A percentile compares a stretch with the other conserved stretches of the same genome.
These are phyloP conservation scores for Linnemannia hyalina DNA, from an alignment of 192 early-diverging fungal species.

Conservation along the genomic window DNA sequence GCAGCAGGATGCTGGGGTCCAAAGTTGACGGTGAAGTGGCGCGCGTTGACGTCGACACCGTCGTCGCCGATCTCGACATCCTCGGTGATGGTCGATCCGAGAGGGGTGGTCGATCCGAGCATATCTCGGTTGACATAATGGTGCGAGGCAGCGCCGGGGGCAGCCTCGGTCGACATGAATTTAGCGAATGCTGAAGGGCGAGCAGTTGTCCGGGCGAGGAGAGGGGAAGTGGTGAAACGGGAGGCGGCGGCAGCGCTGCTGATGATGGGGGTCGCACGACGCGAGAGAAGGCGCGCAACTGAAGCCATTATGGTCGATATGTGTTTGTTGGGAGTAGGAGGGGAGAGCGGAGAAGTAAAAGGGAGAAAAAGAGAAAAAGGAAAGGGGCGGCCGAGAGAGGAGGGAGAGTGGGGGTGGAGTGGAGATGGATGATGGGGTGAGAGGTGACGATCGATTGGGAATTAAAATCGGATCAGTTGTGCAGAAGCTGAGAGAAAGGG, in stretches of 20 bases:
- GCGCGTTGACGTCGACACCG: slow-evolving; percentile 64
- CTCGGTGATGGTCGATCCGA: slow-evolving; percentile 40
- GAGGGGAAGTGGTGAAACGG: slow-evolving; percentile 1
- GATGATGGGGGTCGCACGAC: slow-evolving; percentile 39
- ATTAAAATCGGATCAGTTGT: slow-evolving; percentile 9
- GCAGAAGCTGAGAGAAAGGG: not conserved
- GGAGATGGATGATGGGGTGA: not conserved
- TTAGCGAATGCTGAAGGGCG: slow-evolving; percentile 9
- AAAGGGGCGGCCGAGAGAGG: not conserved
- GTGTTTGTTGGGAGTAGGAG: not conserved
- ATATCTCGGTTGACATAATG: slow-evolving; percentile 36
- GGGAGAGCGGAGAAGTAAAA: slow-evolving; percentile 1
- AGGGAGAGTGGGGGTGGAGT: not conserved
- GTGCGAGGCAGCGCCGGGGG: slow-evolving; percentile 24
- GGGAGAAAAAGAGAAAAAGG: not conserved
- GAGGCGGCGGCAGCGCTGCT: slow-evolving; percentile 24
- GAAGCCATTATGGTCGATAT: slow-evolving; percentile 32
- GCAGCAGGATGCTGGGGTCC: slow-evolving; percentile 99
- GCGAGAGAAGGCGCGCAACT: slow-evolving; percentile 52
- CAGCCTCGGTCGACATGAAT: slow-evolving; percentile 36
- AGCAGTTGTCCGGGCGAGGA: slow-evolving; percentile 7
- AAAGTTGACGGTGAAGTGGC: slow-evolving; percentile 97
- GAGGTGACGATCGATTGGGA: not conserved
- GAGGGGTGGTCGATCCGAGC: slow-evolving; percentile 16
- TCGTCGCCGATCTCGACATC: slow-evolving; percentile 56